phyloP scores from a whole-genome alignment of 352 stramenopile species.

The Phytophthora macrochlamydospora region DNA sequence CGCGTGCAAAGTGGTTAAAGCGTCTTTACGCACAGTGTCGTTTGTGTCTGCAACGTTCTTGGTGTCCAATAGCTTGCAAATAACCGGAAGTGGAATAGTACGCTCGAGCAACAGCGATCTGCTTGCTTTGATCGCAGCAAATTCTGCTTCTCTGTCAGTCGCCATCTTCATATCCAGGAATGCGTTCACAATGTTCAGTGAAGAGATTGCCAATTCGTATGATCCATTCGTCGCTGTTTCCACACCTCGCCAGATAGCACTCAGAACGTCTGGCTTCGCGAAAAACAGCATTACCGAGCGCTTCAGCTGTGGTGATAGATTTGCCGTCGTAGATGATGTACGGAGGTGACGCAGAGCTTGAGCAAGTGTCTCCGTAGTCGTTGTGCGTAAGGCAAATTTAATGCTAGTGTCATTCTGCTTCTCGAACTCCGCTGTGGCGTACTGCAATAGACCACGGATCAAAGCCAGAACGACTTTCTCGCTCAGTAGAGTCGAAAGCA shows the following conservation, averaged over 20 bases:
- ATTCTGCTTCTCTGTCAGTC: slow-evolving; percentile 26
- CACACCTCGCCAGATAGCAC: slow-evolving; percentile 49
- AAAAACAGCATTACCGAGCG: slow-evolving; percentile 41
- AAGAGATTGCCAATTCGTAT: slow-evolving; percentile 47
- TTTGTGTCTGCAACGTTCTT: background rate
- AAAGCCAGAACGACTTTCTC: slow-evolving; percentile 48
- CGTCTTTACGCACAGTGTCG: slow-evolving; percentile 5
- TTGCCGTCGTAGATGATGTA: slow-evolving; percentile 22
- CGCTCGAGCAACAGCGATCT: slow-evolving; percentile 45
- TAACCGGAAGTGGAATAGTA: slow-evolving; percentile 29
- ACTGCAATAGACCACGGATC: slow-evolving; percentile 34
- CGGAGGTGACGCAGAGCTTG: slow-evolving; percentile 64
- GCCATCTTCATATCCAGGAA: slow-evolving; percentile 59
- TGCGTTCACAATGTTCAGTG: slow-evolving; percentile 69
- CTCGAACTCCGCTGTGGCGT: slow-evolving; percentile 1
- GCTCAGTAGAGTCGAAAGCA: slow-evolving; percentile 44
- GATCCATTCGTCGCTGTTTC: slow-evolving; percentile 8
- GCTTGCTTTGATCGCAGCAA: slow-evolving; percentile 35
- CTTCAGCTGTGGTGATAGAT: slow-evolving; percentile 34
- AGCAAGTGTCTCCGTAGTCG: slow-evolving; percentile 49
- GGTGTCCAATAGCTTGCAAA: slow-evolving; percentile 37
- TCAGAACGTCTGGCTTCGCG: slow-evolving; percentile 41
- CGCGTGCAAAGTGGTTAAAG: slow-evolving; percentile 43
- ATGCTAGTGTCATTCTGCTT: slow-evolving; percentile 1
- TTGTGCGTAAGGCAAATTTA: slow-evolving; percentile 39